Evolutionary conservation across 2,329 filamentous ascomycete species (phyloP), one percentile per base, ranked within the genome.

Genomic region (Fusarium sp.): DNA sequence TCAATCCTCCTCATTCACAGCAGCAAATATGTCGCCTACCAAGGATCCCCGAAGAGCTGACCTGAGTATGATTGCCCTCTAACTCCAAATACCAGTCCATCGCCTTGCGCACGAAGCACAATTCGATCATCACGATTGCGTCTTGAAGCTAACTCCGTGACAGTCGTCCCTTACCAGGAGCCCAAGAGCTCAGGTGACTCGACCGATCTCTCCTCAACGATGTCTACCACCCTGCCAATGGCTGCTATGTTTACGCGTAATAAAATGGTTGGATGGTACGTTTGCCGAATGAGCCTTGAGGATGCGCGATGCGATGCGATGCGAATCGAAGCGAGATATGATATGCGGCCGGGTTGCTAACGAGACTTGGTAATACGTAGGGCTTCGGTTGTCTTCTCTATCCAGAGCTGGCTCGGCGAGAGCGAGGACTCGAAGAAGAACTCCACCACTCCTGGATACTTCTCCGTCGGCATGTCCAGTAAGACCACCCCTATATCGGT

Each of bases 81-180:
- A 18, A 26, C 28, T 41, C 22, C 13, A 17, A 22, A 12, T n/a
- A 18, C 20, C 28, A 20, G 17, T 24, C 38, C 13, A 20, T 24
- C 47, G 22, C 10, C 34, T 28, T 22, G 41, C 34, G 34, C 42
- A 38, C 18, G 22, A 39, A 34, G 47, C 57, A 38, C 45, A 62
- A 62, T 62, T 44, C 58, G 20, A 63, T 55, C 26, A 41, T 26
- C 36, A 59, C 28, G 22, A 63, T 59, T 60, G 51, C 64, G 62
- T 64, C 65, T n/a, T 62, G 30, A 34, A 70, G 38, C 63, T 64
- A 51, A 72, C 67, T 39, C 50, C n/a, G 30, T 50, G 50, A 45
- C 65, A 98, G 95, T 95, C 81, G 93, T 98, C 78, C 95, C 95
- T 69, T 98, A 96, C 83, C 90, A 94, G 83, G 92, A 93, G 77